Evolutionary conservation across 106 monocot species (phyloP).

Genomic region (Dendrobium officinale): DNA sequence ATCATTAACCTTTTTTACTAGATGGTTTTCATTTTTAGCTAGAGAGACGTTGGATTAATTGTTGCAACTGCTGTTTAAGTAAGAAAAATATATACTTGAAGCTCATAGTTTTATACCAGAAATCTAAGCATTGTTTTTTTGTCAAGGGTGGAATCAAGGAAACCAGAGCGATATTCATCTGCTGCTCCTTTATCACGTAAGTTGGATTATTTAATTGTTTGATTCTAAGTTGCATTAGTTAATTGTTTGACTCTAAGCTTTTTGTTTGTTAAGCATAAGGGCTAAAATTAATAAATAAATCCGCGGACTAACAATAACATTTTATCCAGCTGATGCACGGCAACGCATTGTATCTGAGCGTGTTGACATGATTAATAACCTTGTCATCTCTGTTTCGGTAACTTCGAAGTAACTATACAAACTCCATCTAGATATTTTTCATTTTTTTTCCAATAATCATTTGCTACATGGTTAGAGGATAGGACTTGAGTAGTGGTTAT

Average conservation of each 20-base stretch:
- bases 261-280: neutral
- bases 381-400: conserved; percentile 95
- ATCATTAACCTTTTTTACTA: neutral
- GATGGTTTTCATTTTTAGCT: neutral
- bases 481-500: neutral
- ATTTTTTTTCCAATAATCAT: neutral
- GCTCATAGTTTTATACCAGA: neutral
- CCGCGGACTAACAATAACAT: neutral
- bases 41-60: neutral
- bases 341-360: conserved; percentile 93
- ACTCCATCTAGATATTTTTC: too few species aligned
- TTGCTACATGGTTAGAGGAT: neutral
- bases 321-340: conserved; percentile 78
- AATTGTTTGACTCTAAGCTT: neutral
- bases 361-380: conserved; percentile 84
- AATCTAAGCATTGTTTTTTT: conserved; percentile 5
- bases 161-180: conserved; percentile 96
- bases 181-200: conserved; percentile 94
- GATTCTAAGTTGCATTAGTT: conserved; percentile 25
- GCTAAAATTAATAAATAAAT: too few species aligned
- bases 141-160: conserved; percentile 87
- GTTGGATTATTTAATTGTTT: conserved; percentile 8
- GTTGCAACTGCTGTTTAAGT: neutral
- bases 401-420: conserved; percentile 18
- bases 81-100: neutral